These are phyloP conservation scores for Aspergillus tamarii DNA, from an alignment of 2,329 filamentous ascomycete species.

Conservation along the genomic window DNA sequence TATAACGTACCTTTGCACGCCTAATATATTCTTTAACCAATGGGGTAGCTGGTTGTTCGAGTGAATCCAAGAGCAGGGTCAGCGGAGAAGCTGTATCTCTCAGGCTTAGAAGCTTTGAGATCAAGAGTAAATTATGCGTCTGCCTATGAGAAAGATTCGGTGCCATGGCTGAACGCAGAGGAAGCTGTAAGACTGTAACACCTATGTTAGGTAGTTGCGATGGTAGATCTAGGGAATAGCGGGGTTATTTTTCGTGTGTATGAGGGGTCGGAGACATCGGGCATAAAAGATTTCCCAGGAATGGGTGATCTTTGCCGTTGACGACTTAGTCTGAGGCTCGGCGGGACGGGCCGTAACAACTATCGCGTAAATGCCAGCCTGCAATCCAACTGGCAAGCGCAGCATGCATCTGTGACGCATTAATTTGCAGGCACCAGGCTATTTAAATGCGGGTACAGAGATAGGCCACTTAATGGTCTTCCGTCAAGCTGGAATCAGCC, in stretches of 20 bases:
- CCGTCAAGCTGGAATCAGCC: neutral
- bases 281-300: slow-evolving; percentile 32
- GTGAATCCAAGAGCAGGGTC: slow-evolving; percentile 79
- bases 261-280: slow-evolving; percentile 21
- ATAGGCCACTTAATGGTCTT: neutral
- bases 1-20: slow-evolving; percentile 67
- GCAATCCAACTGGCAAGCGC: neutral
- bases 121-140: slow-evolving; percentile 80
- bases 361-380: slow-evolving; percentile 3
- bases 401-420: neutral
- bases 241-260: slow-evolving; percentile 15
- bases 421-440: neutral
- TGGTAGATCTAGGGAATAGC: slow-evolving; percentile 9
- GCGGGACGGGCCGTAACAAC: slow-evolving; percentile 34
- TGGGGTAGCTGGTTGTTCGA: slow-evolving; percentile 77
- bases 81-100: slow-evolving; percentile 82
- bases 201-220: neutral
- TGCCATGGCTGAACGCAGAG: slow-evolving; percentile 31
- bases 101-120: slow-evolving; percentile 79
- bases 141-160: slow-evolving; percentile 63
- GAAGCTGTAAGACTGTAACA: neutral
- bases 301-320: slow-evolving; percentile 16
- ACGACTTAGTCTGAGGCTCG: slow-evolving; percentile 35
- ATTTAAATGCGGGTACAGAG: neutral
- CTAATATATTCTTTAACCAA: slow-evolving; percentile 73